These are phyloP conservation scores for Nyctanthes arbortristis DNA, from an alignment of 257 asterid species.

Conservation along the genomic window DNA sequence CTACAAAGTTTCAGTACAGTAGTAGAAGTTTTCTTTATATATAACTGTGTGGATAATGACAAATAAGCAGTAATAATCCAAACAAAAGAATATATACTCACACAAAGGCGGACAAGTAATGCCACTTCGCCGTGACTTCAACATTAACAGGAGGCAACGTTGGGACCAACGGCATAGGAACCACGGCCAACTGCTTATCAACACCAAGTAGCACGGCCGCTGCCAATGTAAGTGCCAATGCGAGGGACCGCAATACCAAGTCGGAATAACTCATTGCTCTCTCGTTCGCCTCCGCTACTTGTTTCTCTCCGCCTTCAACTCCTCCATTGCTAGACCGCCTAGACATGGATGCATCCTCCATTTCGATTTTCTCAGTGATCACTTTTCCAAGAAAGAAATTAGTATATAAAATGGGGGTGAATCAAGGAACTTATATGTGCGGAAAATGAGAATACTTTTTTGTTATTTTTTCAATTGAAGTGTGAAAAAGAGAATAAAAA, in stretches of 20 bases:
- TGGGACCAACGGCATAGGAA: slow-evolving; percentile 40
- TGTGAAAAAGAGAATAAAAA: not conserved
- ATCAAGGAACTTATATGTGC: slow-evolving; percentile 13
- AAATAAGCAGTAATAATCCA: no score
- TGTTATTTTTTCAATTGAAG: not conserved
- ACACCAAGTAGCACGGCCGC: slow-evolving; percentile 1
- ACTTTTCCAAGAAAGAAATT: no score
- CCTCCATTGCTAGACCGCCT: slow-evolving; percentile 29
- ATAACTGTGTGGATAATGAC: no score
- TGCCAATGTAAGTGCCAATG: slow-evolving; percentile 27
- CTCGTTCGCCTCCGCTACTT: slow-evolving; percentile 42
- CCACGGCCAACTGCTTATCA: slow-evolving; percentile 38
- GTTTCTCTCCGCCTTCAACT: slow-evolving; percentile 15
- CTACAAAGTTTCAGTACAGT: no score
- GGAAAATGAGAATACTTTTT: not conserved
- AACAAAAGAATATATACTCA: no score
- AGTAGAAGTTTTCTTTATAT: no score
- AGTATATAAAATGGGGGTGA: not conserved
- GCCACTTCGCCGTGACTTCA: slow-evolving; percentile 59
- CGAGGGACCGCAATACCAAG: slow-evolving; percentile 49
- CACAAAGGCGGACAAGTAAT: slow-evolving; percentile 62
- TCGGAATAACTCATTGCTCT: slow-evolving; percentile 38
- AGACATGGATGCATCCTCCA: slow-evolving; percentile 42
- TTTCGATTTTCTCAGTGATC: not conserved
- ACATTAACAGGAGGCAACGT: slow-evolving; percentile 54